Evolutionary conservation across 1,139 yeast species (phyloP), one percentile per base, ranked within the genome.

Genomic region (Yamadazyma kanchanaburiensis): DNA sequence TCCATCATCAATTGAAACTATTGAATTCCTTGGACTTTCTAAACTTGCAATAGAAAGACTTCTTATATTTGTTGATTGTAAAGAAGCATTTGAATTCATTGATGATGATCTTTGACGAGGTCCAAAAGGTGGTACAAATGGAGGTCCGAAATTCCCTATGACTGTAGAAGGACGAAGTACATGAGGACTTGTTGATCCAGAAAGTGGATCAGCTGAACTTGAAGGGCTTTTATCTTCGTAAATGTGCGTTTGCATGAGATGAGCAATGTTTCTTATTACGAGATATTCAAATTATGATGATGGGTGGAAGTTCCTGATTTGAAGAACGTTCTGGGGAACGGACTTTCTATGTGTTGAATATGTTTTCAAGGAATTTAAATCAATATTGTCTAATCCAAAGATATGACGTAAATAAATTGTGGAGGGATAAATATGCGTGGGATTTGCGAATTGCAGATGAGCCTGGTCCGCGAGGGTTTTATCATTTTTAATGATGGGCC

Each of bases 21-120:
- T 65, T 26, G 70, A 64, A 39, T 66, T 66, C 27, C 72, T 48
- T 2, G 72, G 71, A 39, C 64, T 56, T 28, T 60, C 71, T 23
- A 64, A 43, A 39, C 67, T 59, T 11, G 59, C 62, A 11, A 64
- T 58, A 7, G 69, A 60, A 53, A 64, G 51, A 40, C 66, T 58
- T 24, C 71, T 40, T 10, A 34, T 32, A 21, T 42, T 35, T 15
- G 32, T 37, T 5, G 58, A 53, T 16, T 53, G 59, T 18, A 42
- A 47, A 9, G 64, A 58, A 9, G 55, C 46, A 16, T 52, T 48
- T 17, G 67, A 60, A 39, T 56, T 61, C 34, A 58, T 49, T 11
- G 67, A 60, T 8, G 62, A 55, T n/a, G 66, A 59, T 23, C 69
- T 14, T 3, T 40, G 46, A 11, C 43, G 11, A 7, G 25, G n/a